These are phyloP conservation scores for Bryoglossum gracile DNA, from an alignment of 495 filamentous ascomycete species.

Conservation along the genomic window DNA sequence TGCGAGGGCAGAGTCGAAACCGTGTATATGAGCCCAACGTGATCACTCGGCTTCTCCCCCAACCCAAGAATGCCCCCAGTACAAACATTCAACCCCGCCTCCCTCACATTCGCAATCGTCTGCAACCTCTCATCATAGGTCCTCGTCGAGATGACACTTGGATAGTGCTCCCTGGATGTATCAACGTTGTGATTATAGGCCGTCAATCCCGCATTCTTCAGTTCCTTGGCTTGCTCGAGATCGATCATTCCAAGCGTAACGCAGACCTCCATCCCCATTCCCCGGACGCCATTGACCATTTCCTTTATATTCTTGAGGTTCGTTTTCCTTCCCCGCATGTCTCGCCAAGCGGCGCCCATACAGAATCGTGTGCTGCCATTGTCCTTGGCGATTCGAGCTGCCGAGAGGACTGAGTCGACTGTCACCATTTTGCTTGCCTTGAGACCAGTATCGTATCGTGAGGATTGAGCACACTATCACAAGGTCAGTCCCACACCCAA, in stretches of 20 bases:
- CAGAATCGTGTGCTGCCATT: constrained; percentile 84
- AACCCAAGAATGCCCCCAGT: constrained; percentile 76
- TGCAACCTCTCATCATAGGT: constrained; percentile 75
- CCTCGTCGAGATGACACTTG: constrained; percentile 69
- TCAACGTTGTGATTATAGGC: constrained; percentile 90
- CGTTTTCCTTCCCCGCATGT: constrained; percentile 82
- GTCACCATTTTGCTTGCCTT: constrained; percentile 68
- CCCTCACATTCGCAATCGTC: constrained; percentile 66
- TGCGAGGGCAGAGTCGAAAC: constrained; percentile 67
- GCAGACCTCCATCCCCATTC: constrained; percentile 77
- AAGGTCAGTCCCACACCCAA: not conserved
- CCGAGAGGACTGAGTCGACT: constrained; percentile 69
- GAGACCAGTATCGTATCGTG: constrained; percentile 68
- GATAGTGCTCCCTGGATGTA: constrained; percentile 79
- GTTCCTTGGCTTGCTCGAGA: constrained; percentile 62
- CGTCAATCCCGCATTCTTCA: constrained; percentile 75
- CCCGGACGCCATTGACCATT: constrained; percentile 73
- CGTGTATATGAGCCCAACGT: constrained; percentile 70
- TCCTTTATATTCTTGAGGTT: constrained; percentile 68
- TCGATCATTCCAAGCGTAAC: constrained; percentile 89
- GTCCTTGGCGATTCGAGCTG: constrained; percentile 64
- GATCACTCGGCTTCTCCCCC: constrained; percentile 67
- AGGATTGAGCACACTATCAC: constrained; percentile 64
- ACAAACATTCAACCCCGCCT: constrained; percentile 81
- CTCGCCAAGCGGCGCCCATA: constrained; percentile 86